Base-by-base conservation (phyloP, 2,329 filamentous ascomycete genomes). In the Fusarium sp. region DNA sequence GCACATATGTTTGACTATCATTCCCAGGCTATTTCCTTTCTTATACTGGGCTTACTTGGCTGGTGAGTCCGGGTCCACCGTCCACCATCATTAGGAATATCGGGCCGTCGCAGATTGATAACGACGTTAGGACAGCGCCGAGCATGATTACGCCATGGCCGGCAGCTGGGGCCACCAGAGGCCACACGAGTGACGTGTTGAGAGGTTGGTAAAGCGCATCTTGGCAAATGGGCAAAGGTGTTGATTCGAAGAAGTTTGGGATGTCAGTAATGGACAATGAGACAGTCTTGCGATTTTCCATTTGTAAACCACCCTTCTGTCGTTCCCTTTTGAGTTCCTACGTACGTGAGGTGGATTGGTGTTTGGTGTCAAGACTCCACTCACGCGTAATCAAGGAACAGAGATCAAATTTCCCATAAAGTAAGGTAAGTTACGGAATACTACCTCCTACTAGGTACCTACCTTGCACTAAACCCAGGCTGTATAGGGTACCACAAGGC, bases 21-120 rank as follows among this genome's bases (percentile, higher is more conserved):
- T 33, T 33, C 31, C 7, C 31, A 7, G 31, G 31, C 14, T 17
- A 7, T 33, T 17, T 33, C 14, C 31, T 17, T 14, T 7, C 31
- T 33, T 15, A 18, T 46, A 25, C 25, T 25, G 25, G 25, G 25
- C 25, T 25, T 33, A 36, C 33, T 40, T 57, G 33, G 40, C 25
- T 42, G 20, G 17, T 29, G n/a, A 36, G 39, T 36, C 55, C 14
- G 21, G 36, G 33, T 37, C 61, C 33, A 55, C 46, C 33, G 33
- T 37, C 61, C 33, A 55, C 46, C 33, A 60, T 13, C 10, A 31
- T 14, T 15, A 47, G 62, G 70, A 67, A 66, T 29, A 67, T 63
- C 63, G 70, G 67, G 18, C 66, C 66, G 72, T 71, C 54, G 67
- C 60, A 67, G 67, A 63, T 67, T 69, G 41, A 70, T 57, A 37